Percentiles rank a stretch among this genome's conserved stretches.
Evolutionary conservation across 345 rosid species (phyloP).

Genomic region (Bruguiera sexangula): DNA sequence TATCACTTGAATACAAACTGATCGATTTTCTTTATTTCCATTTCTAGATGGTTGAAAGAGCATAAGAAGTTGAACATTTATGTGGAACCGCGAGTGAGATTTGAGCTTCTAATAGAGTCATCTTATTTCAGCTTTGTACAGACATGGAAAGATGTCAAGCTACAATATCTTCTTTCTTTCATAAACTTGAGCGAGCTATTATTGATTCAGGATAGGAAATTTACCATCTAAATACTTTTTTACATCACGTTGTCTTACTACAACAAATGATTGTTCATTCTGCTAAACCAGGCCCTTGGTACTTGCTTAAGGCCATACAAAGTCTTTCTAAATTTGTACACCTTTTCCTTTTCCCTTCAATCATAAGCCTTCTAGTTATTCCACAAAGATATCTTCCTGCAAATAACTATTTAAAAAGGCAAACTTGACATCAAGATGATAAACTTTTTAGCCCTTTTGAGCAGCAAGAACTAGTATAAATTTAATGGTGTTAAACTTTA

Average conservation of each 20-base stretch:
- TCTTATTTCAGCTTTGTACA: conserved; percentile 66
- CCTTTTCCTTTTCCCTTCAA: too few relatives aligned
- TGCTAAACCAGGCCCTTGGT: too few relatives aligned
- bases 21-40: conserved; percentile 15
- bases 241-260: conserved; percentile 22
- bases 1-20: neutral
- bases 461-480: too few relatives aligned
- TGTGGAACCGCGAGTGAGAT: conserved; percentile 81
- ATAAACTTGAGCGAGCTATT: neutral
- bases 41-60: conserved; percentile 82
- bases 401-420: too few relatives aligned
- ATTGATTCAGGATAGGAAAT: neutral
- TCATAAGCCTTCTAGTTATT: too few relatives aligned
- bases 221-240: neutral
- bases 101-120: conserved; percentile 79
- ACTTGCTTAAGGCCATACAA: too few relatives aligned
- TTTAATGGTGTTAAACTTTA: too few relatives aligned
- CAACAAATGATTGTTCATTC: too few relatives aligned
- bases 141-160: conserved; percentile 91
- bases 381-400: too few relatives aligned
- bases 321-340: too few relatives aligned
- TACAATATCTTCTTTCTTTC: conserved; percentile 1
- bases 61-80: conserved; percentile 63
- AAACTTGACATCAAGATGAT: too few relatives aligned
- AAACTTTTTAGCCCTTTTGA: too few relatives aligned